phyloP scores from a whole-genome alignment of 768 basidiomycete species.

The Hericium rajendrae region DNA sequence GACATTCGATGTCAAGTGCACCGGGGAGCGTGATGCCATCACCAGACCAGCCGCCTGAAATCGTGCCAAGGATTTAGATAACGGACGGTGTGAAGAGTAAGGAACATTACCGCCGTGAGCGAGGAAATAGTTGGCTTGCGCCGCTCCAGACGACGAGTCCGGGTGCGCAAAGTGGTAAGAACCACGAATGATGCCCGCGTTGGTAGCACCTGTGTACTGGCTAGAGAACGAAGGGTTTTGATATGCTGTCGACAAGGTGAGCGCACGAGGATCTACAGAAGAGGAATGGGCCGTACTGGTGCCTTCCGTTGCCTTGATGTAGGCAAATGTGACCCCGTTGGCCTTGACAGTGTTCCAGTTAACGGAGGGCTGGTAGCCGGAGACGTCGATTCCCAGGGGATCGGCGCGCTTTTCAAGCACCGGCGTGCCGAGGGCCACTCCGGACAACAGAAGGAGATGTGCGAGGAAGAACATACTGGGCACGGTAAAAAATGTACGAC shows the following conservation, averaged over 20 bases:
- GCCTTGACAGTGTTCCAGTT: slow-evolving; percentile 43
- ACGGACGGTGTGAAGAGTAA: not conserved
- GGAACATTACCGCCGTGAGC: slow-evolving; percentile 37
- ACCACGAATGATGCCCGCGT: slow-evolving; percentile 48
- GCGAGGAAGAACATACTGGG: not conserved
- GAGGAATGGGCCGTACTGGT: slow-evolving; percentile 27
- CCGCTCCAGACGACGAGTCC: slow-evolving; percentile 40
- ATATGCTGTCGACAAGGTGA: slow-evolving; percentile 20
- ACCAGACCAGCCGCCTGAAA: slow-evolving; percentile 39
- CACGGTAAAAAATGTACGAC: not conserved
- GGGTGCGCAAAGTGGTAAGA: slow-evolving; percentile 55
- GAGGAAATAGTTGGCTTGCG: slow-evolving; percentile 52
- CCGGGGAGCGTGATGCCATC: slow-evolving; percentile 58
- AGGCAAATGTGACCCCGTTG: slow-evolving; percentile 46
- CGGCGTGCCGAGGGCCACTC: not conserved
- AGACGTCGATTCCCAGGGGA: slow-evolving; percentile 28
- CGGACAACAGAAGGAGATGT: not conserved
- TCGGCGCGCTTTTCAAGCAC: not conserved
- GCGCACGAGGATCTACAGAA: not conserved
- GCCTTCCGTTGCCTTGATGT: slow-evolving; percentile 62
- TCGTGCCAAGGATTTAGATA: not conserved
- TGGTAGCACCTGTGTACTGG: slow-evolving; percentile 49
- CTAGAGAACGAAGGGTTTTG: slow-evolving; percentile 33
- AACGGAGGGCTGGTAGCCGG: slow-evolving; percentile 36
- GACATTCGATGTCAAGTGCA: slow-evolving; percentile 55